Base-by-base conservation (phyloP, 257 asterid genomes). In the Cinchona pubescens region DNA sequence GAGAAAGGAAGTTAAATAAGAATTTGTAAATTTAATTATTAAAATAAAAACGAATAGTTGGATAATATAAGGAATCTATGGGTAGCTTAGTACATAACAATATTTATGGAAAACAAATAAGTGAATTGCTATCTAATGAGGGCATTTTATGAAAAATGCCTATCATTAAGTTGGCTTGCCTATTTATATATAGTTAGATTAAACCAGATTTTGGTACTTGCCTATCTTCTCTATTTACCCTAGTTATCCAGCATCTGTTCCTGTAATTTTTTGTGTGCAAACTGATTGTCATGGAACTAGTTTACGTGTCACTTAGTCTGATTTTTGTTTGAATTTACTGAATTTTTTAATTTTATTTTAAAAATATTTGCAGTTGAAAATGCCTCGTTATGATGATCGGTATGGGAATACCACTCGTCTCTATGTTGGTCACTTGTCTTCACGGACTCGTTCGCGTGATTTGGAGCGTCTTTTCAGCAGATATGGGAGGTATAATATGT, bases 341-440 rank as follows among this genome's bases (percentile, higher is more conserved):
- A 2, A 12, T 77, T 37, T 71, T 10, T 29, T 1, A 60, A 40
- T 66, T 58, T n/a, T 69, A 38, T 38, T 30, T 58, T 80, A 75
- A 19, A 58, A 16, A 19, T 19, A 23, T 18, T 13, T 78, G 80
- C 90, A 85, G 94, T 48, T 34, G 63, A 85, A 74, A 61, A 95
- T 95, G 99, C 97, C 98, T 75, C 97, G 98, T 15, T 86, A 90
- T 21, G 97, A 91, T 63, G 98, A 95, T 83, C 88, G 97, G 18
- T 78, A 87, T 75, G 91, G 96, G 58, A 80, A 81, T 45, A 81
- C 85, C 38, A 88, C 99, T 69, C 98, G 99, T 74, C 99, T 95
- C 73, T 95, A 95, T 79, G 99, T 95, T 68, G 99, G 99, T 16
- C 98, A 91, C 84, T 79, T 95, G 86, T 92, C 99, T 48, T 95